phyloP scores from a whole-genome alignment of 768 basidiomycete genomes.

The Tricholomella constricta region DNA sequence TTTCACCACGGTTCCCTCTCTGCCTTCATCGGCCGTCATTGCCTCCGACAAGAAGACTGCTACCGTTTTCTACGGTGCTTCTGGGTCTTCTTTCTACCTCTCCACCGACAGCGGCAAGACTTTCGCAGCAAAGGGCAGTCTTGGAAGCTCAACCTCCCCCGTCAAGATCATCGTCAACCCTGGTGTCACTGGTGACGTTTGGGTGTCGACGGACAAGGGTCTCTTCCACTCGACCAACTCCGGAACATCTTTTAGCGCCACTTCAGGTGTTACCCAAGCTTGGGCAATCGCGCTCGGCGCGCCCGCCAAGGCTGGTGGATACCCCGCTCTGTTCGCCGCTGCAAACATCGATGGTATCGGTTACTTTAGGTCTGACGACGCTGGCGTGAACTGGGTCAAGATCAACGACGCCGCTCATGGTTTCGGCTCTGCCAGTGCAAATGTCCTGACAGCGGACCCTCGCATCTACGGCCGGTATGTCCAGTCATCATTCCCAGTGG shows the following conservation, averaged over 20 bases:
- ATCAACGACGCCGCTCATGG: conserved; percentile 61
- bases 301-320: conserved; percentile 45
- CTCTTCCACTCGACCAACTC: conserved; percentile 59
- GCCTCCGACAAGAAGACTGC: conserved; percentile 65
- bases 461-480: conserved; percentile 54
- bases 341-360: conserved; percentile 52
- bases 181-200: conserved; percentile 57
- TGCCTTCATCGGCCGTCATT: conserved; percentile 56
- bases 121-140: conserved; percentile 42
- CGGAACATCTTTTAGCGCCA: conserved; percentile 49
- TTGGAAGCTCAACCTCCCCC: conserved; percentile 51
- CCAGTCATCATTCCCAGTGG: background rate
- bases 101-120: conserved; percentile 59
- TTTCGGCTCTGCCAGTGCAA: conserved; percentile 51
- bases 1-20: conserved; percentile 50
- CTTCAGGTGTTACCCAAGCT: conserved; percentile 49
- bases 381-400: conserved; percentile 57
- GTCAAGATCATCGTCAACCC: conserved; percentile 58
- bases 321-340: conserved; percentile 57
- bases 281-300: conserved; percentile 64
- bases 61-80: conserved; percentile 60
- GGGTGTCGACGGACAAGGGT: conserved; percentile 60
- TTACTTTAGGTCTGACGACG: conserved; percentile 58
- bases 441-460: conserved; percentile 52
- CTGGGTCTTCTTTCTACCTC: conserved; percentile 57